A percentile compares a stretch with the other conserved stretches of the same genome.
phyloP scores from a whole-genome alignment of 371 early-diverging fungal genomes.

The Apophysomyces trapeziformis region DNA sequence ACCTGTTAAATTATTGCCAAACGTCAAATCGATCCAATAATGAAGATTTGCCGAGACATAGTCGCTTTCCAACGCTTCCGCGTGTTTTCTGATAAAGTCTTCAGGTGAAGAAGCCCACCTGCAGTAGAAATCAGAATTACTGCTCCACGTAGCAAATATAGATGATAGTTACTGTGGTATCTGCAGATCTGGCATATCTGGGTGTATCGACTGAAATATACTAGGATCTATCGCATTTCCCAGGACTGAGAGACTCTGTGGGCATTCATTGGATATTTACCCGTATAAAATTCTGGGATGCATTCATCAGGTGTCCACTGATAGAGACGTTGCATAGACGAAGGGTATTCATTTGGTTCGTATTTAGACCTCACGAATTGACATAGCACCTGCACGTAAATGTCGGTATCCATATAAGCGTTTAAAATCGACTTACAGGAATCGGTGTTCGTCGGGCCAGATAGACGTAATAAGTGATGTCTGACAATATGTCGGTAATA shows the following conservation, averaged over 20 bases:
- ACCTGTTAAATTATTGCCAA: constrained; percentile 79
- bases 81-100: constrained; percentile 70
- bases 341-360: constrained; percentile 74
- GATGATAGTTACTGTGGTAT: constrained; percentile 50
- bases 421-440: constrained; percentile 41
- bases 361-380: constrained; percentile 75
- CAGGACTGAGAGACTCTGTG: not conserved
- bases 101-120: constrained; percentile 71
- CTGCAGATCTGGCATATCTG: constrained; percentile 71
- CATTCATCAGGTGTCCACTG: constrained; percentile 81
- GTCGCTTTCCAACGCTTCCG: constrained; percentile 79
- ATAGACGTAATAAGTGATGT: constrained; percentile 75
- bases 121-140: not conserved
- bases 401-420: not conserved
- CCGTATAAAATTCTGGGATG: constrained; percentile 75
- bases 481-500: constrained; percentile 72
- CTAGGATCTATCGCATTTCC: constrained; percentile 42
- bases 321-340: constrained; percentile 64
- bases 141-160: not conserved
- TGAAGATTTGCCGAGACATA: constrained; percentile 78
- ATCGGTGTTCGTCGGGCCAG: constrained; percentile 69
- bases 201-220: constrained; percentile 69
- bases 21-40: constrained; percentile 86
- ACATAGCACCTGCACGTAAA: constrained; percentile 49
- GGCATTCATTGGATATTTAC: constrained; percentile 17